A percentile compares a stretch with the other conserved stretches of the same genome.
Evolutionary conservation across 768 basidiomycete species (phyloP).

Genomic region (Ramaria rubella): DNA sequence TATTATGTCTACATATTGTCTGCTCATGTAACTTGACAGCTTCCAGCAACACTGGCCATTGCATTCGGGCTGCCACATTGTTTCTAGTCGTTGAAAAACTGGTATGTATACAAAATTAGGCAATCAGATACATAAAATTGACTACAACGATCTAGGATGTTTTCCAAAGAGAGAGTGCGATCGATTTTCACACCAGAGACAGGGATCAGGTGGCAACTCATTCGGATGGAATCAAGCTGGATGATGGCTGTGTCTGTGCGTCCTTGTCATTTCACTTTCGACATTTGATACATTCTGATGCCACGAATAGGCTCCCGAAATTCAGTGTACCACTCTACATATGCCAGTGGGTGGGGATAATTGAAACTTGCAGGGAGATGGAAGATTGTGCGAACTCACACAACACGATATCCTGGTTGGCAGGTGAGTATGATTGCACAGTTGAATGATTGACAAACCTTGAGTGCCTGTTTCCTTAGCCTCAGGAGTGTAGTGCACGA

Average conservation of each 20-base stretch:
- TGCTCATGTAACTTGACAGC: too few relatives aligned
- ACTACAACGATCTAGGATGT: too few relatives aligned
- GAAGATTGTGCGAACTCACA: slow-evolving; percentile 14
- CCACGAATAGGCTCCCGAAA: slow-evolving; percentile 9
- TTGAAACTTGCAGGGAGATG: slow-evolving; percentile 8
- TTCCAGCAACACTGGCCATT: too few relatives aligned
- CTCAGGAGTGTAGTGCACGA: slow-evolving; percentile 2
- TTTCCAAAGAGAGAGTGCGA: not conserved
- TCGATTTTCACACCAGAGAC: not conserved
- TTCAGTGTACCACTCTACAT: slow-evolving; percentile 24
- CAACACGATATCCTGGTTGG: slow-evolving; percentile 8
- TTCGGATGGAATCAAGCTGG: not conserved
- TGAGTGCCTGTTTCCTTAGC: not conserved
- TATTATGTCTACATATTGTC: too few relatives aligned
- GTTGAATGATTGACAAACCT: not conserved
- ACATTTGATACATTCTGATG: slow-evolving; percentile 16
- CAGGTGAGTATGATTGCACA: not conserved
- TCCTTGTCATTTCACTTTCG: slow-evolving; percentile 10
- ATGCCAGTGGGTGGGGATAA: slow-evolving; percentile 16
- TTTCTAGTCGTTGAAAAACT: too few relatives aligned
- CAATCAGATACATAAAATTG: too few relatives aligned
- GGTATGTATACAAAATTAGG: too few relatives aligned
- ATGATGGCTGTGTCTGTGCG: not conserved
- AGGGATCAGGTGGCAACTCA: not conserved
- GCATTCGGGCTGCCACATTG: too few relatives aligned